phyloP scores from a whole-genome alignment of 2,329 filamentous ascomycete species.

The Botrytis pseudocinerea region DNA sequence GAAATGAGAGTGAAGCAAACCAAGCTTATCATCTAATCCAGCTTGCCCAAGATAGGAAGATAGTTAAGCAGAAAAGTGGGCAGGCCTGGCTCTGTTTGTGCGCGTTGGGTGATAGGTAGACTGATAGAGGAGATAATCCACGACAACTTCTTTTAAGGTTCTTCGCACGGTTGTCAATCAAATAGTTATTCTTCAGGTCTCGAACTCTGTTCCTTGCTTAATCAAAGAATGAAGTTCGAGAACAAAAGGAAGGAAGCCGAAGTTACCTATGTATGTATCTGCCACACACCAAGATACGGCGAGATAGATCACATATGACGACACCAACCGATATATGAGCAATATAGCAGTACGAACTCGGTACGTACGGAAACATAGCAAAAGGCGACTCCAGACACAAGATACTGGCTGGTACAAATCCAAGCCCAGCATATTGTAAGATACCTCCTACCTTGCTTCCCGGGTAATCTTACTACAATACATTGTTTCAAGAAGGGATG shows the following conservation, averaged over 20 bases:
- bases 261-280: background rate
- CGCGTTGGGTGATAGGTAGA: background rate
- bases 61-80: slow-evolving; percentile 1
- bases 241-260: background rate
- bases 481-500: slow-evolving; percentile 12
- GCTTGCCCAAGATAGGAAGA: slow-evolving; percentile 10
- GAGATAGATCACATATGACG: background rate
- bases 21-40: background rate
- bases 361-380: background rate
- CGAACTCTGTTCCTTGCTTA: background rate
- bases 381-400: background rate
- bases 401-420: background rate
- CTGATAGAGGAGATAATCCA: background rate
- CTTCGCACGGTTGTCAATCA: background rate
- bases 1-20: background rate
- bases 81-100: background rate
- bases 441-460: background rate
- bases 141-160: background rate
- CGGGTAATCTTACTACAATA: background rate
- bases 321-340: background rate
- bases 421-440: background rate
- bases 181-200: background rate
- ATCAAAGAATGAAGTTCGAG: background rate
- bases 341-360: background rate
- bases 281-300: too few relatives aligned